Percentiles rank a stretch among this genome's conserved stretches.
These are phyloP conservation scores for Centrapalus pauciflorus DNA, from an alignment of 129 eudicot genomes.

Conservation along the genomic window DNA sequence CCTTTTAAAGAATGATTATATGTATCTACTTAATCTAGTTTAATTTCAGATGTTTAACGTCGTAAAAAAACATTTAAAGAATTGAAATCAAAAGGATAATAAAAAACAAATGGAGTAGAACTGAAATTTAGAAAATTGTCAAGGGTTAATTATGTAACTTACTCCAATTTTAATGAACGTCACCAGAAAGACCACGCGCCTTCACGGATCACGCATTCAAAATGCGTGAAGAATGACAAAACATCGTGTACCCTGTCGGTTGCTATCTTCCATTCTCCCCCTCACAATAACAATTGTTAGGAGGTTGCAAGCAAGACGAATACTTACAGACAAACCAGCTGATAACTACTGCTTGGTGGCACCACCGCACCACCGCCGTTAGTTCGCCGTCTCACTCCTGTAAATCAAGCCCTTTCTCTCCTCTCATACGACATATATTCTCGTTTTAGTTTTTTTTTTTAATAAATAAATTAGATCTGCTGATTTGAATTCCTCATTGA, in stretches of 20 bases:
- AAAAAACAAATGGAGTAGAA: no score
- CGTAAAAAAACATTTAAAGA: no score
- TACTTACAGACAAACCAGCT: conserved; percentile 30
- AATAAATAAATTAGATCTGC: not conserved
- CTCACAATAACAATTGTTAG: not conserved
- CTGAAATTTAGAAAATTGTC: no score
- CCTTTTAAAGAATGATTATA: no score
- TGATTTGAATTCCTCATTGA: not conserved
- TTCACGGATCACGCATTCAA: not conserved
- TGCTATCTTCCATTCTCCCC: not conserved
- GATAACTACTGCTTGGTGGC: conserved; percentile 4
- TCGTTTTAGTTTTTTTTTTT: no score
- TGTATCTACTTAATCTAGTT: no score
- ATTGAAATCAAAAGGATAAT: no score
- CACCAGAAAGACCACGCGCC: not conserved
- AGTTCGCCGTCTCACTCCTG: conserved; percentile 5
- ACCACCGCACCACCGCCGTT: conserved; percentile 5
- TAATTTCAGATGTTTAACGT: no score
- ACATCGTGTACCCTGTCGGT: conserved; percentile 4
- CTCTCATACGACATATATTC: not conserved
- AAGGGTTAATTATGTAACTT: no score
- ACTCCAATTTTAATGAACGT: not conserved
- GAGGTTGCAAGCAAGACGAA: conserved; percentile 5
- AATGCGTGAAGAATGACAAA: not conserved
- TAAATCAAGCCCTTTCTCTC: not conserved